Conservation (phyloP, 148 eudicot species). For the Rhododendron williamsianum region DNA sequence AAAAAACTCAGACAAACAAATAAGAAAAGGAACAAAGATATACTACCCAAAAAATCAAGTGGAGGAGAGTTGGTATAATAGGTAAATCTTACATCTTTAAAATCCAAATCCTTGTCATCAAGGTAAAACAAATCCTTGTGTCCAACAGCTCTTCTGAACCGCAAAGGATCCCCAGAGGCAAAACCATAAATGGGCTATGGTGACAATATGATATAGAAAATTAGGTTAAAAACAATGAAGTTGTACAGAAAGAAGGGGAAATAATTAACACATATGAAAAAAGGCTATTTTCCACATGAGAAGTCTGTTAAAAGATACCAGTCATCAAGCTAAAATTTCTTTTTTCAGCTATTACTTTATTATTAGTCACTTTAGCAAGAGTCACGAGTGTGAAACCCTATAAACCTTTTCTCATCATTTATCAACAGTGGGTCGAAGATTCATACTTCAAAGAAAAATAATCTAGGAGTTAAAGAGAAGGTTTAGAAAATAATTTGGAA, state of each 20-base stretch:
- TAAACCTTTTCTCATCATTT: not conserved
- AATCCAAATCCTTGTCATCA: constrained; percentile 69
- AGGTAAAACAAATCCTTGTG: constrained; percentile 64
- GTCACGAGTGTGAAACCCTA: not conserved
- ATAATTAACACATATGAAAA: not conserved
- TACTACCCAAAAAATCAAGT: not conserved
- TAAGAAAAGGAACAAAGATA: not conserved
- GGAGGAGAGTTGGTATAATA: not conserved
- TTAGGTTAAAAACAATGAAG: not conserved
- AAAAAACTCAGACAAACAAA: not conserved
- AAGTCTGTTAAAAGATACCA: not conserved
- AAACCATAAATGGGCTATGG: constrained; percentile 73
- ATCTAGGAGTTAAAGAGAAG: not conserved
- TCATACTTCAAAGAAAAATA: not conserved
- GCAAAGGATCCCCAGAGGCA: constrained; percentile 62
- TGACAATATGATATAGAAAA: not conserved
- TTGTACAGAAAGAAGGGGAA: not conserved
- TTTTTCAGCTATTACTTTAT: not conserved
- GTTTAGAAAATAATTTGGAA: not conserved
- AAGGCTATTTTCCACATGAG: not conserved
- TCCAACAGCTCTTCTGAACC: constrained; percentile 67
- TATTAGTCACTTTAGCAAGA: not conserved
- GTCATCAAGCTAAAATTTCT: not conserved
- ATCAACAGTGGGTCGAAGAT: not conserved
- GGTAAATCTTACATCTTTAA: constrained; percentile 54